Conservation (phyloP, 257 asterid genomes). For the Solanum arcanum region DNA sequence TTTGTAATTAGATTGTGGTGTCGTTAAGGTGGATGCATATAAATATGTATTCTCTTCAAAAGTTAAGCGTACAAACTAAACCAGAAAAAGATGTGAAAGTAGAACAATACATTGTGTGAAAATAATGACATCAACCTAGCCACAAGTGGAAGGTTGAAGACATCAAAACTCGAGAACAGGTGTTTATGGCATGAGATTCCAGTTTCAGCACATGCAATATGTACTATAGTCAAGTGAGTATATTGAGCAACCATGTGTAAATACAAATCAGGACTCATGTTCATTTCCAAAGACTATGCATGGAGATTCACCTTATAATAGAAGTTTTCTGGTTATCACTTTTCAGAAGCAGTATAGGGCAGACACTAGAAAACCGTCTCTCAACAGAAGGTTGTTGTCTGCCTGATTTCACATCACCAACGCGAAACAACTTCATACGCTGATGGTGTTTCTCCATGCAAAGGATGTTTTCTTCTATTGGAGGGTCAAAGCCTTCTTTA, state of each 20-base stretch:
- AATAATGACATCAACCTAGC: not conserved
- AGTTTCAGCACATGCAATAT: not conserved
- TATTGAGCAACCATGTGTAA: not conserved
- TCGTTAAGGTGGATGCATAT: not conserved
- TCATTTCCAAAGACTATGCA: not conserved
- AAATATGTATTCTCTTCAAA: not conserved
- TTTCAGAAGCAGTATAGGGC: constrained; percentile 64
- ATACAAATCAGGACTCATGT: not conserved
- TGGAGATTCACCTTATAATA: constrained; percentile 32
- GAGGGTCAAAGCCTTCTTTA: constrained; percentile 43
- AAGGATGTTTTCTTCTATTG: constrained; percentile 53
- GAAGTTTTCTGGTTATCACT: constrained; percentile 31
- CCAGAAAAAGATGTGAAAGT: not conserved
- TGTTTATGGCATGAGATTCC: not conserved
- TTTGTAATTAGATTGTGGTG: not conserved
- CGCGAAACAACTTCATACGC: constrained; percentile 36
- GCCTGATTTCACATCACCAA: constrained; percentile 27
- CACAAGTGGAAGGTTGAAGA: not conserved
- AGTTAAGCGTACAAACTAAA: not conserved
- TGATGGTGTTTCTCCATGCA: constrained; percentile 50
- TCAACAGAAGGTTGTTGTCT: constrained; percentile 24
- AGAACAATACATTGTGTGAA: not conserved
- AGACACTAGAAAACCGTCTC: constrained; percentile 25
- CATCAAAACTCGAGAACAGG: not conserved
- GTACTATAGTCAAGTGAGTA: not conserved